Percentiles rank a stretch among this genome's conserved stretches.
Conservation (phyloP, 75 land plant species). For the Pinus taeda region DNA sequence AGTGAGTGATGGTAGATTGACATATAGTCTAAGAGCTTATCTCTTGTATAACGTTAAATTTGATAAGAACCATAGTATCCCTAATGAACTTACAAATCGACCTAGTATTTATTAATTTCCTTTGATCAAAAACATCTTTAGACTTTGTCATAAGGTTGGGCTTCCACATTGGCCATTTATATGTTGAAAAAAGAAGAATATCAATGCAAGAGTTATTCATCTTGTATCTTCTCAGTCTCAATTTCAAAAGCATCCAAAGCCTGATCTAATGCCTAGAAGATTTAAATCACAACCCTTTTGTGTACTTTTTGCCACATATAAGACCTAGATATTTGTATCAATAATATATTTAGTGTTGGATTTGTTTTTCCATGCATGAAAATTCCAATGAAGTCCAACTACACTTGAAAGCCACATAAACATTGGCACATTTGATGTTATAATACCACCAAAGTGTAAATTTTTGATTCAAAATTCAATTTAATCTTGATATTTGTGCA, state of each 20-base stretch:
- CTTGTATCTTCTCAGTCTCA: slow-evolving; percentile 97
- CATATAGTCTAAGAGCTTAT: slow-evolving; percentile 99
- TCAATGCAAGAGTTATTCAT: slow-evolving; percentile 99
- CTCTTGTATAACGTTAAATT: slow-evolving; percentile 92
- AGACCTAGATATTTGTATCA: slow-evolving; percentile 96
- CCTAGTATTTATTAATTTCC: slow-evolving; percentile 96
- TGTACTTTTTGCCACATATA: slow-evolving; percentile 99
- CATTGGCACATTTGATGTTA: slow-evolving; percentile 95
- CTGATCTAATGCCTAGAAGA: slow-evolving; percentile 95
- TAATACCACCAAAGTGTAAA: slow-evolving; percentile 99
- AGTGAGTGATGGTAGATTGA: slow-evolving; percentile 97
- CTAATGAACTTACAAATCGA: slow-evolving; percentile 97
- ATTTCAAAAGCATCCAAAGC: slow-evolving; percentile 97
- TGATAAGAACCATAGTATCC: slow-evolving; percentile 99
- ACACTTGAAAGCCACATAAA: slow-evolving; percentile 99
- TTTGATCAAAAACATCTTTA: slow-evolving; percentile 98
- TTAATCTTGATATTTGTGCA: slow-evolving; percentile 97
- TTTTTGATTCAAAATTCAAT: slow-evolving; percentile 92
- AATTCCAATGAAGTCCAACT: slow-evolving; percentile 94
- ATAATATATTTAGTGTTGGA: slow-evolving; percentile 93
- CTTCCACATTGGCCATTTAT: slow-evolving; percentile 99
- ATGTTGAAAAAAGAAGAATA: slow-evolving; percentile 96
- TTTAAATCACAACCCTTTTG: slow-evolving; percentile 99
- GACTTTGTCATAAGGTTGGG: slow-evolving; percentile 97
- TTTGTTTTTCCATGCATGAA: slow-evolving; percentile 99